A percentile compares a stretch with the other conserved stretches of the same genome.
Conservation (phyloP, 257 asterid species). For the Solanum neorickii region DNA sequence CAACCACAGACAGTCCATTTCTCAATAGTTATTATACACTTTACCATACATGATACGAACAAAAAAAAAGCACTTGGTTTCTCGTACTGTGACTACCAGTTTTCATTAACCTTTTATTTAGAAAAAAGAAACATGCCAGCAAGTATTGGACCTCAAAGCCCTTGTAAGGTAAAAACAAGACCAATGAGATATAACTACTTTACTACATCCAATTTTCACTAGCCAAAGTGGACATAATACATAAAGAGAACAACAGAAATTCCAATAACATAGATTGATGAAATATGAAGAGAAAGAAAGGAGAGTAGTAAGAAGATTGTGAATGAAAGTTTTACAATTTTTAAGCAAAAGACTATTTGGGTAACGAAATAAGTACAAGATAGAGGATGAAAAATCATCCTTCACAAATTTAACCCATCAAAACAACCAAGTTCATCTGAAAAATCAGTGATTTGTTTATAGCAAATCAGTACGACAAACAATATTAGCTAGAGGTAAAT, state of each 20-base stretch:
- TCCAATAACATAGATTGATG: background rate
- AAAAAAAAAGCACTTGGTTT: background rate
- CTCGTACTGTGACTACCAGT: background rate
- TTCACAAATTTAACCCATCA: background rate
- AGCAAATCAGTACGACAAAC: background rate
- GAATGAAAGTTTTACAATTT: background rate
- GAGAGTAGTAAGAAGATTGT: background rate
- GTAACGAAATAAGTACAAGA: background rate
- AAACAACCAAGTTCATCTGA: background rate
- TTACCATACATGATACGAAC: background rate
- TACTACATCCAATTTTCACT: background rate
- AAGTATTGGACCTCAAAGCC: background rate
- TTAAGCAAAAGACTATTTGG: background rate
- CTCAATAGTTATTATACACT: background rate
- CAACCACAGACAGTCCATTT: background rate
- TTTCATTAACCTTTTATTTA: background rate
- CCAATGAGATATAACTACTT: background rate
- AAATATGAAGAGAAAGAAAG: background rate
- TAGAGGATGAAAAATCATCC: background rate
- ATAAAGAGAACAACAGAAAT: background rate
- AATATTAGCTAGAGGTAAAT: background rate
- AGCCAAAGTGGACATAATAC: background rate
- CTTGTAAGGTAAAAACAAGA: background rate
- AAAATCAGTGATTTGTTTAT: background rate
- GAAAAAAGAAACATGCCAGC: background rate